Conservation (phyloP, 345 rosid genomes). For the Brassica cretica region DNA sequence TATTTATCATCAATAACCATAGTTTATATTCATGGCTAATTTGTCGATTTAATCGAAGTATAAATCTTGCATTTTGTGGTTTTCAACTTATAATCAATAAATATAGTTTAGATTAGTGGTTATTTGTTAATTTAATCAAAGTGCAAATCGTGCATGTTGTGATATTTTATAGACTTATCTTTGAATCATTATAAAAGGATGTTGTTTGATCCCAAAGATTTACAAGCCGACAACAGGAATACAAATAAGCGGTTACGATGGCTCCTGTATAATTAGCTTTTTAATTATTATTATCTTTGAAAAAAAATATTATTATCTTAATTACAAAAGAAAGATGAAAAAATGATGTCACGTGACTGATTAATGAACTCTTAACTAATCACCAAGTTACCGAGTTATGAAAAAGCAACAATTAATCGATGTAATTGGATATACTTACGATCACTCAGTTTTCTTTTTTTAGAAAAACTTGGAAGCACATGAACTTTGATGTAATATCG, state of each 20-base stretch:
- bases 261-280: background rate
- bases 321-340: background rate
- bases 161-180: background rate
- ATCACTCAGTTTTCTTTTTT: background rate
- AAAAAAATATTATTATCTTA: background rate
- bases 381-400: background rate
- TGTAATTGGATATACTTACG: background rate
- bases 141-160: background rate
- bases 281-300: too few species aligned
- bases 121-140: background rate
- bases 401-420: background rate
- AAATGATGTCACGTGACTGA: constrained; percentile 10
- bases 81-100: background rate
- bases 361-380: background rate
- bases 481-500: background rate
- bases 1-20: background rate
- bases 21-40: background rate
- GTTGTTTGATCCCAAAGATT: constrained; percentile 12
- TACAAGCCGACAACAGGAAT: background rate
- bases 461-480: background rate
- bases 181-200: constrained; percentile 8
- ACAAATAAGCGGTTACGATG: background rate
- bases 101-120: background rate
- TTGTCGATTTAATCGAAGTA: constrained; percentile 2
- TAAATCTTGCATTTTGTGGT: background rate